Percentiles rank a stretch among this genome's conserved stretches.
Conservation (phyloP, 2,329 filamentous ascomycete species). For the Diaporthe sp. region DNA sequence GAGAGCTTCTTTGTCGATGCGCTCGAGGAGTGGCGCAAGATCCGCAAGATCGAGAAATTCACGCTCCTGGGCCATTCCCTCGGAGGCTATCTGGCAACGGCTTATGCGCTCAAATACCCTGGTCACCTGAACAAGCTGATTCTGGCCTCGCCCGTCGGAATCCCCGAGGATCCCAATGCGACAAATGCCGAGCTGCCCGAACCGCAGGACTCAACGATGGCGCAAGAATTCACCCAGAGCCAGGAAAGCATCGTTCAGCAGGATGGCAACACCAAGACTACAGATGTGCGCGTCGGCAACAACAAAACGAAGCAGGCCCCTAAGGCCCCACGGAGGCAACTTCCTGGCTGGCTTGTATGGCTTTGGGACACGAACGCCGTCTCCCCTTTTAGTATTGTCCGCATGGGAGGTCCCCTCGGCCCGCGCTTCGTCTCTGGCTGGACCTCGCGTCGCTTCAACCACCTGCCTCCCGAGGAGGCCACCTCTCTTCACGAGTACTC, state of each 20-base stretch:
- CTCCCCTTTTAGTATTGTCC: slow-evolving; percentile 91
- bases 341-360: slow-evolving; percentile 90
- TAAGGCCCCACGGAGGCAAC: slow-evolving; percentile 61
- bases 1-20: slow-evolving; percentile 97
- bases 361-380: slow-evolving; percentile 94
- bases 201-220: slow-evolving; percentile 77
- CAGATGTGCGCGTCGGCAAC: slow-evolving; percentile 57
- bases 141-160: slow-evolving; percentile 91
- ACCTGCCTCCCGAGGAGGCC: slow-evolving; percentile 83
- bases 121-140: slow-evolving; percentile 96
- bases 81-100: slow-evolving; percentile 91
- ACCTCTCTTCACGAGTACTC: slow-evolving; percentile 92
- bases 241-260: slow-evolving; percentile 65
- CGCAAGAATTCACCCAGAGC: slow-evolving; percentile 84
- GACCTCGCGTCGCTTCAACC: slow-evolving; percentile 92
- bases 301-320: slow-evolving; percentile 48
- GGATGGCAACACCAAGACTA: slow-evolving; percentile 42
- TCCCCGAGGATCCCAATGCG: slow-evolving; percentile 94
- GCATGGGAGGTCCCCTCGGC: slow-evolving; percentile 88
- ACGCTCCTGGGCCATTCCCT: slow-evolving; percentile 94
- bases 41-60: slow-evolving; percentile 91
- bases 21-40: slow-evolving; percentile 93
- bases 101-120: slow-evolving; percentile 96
- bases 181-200: slow-evolving; percentile 85
- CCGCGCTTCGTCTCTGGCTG: slow-evolving; percentile 94